Evolutionary conservation across 140 eudicot species (phyloP).

Genomic region (Anethum foeniculum): DNA sequence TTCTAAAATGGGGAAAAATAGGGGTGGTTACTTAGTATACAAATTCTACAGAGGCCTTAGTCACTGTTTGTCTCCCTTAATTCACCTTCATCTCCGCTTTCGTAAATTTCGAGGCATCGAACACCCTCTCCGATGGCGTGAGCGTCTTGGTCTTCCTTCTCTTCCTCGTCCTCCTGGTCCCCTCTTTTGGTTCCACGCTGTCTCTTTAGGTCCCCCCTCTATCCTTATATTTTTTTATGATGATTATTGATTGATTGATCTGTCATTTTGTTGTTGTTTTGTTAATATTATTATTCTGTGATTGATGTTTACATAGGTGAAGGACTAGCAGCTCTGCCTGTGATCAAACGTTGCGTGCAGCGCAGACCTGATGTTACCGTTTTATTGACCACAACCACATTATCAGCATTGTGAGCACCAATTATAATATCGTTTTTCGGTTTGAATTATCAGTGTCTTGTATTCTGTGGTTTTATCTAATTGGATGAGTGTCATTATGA

Average conservation of each 20-base stretch:
- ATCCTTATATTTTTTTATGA: neutral
- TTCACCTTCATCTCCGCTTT: constrained; percentile 66
- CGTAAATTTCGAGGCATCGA: constrained; percentile 77
- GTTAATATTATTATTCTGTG: neutral
- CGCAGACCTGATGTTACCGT: constrained; percentile 66
- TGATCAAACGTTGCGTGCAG: constrained; percentile 60
- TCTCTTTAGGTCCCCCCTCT: constrained; percentile 56
- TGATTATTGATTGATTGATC: neutral
- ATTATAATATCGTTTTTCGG: neutral
- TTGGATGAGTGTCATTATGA: neutral
- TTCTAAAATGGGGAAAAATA: constrained; percentile 19
- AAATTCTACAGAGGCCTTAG: constrained; percentile 50
- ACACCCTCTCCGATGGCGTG: constrained; percentile 80
- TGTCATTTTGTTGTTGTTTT: neutral
- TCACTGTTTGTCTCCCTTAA: constrained; percentile 50
- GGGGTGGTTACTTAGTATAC: constrained; percentile 54
- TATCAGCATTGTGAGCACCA: constrained; percentile 75
- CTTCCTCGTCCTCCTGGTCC: constrained; percentile 63
- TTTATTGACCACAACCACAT: constrained; percentile 76
- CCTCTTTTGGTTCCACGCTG: constrained; percentile 93
- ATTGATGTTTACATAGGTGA: constrained; percentile 43
- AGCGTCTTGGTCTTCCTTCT: constrained; percentile 87
- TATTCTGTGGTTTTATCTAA: too few relatives aligned
- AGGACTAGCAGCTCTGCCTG: constrained; percentile 81
- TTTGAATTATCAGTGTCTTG: neutral